Evolutionary conservation across 345 rosid genomes (phyloP).

Genomic region (Cardamine resedifolia): DNA sequence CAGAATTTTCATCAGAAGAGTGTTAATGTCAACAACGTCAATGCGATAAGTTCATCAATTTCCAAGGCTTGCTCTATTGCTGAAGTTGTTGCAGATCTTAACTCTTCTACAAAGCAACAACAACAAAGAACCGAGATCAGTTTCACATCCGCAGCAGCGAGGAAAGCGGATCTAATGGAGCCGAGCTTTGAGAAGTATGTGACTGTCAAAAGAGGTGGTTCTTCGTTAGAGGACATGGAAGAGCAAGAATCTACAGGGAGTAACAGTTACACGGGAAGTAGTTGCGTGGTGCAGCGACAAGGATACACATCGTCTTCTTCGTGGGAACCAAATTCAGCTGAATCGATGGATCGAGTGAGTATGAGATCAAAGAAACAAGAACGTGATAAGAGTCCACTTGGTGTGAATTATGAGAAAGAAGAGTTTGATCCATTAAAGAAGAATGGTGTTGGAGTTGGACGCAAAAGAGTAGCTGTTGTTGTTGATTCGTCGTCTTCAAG

Average conservation of each 20-base stretch:
- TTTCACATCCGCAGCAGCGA: slow-evolving; percentile 27
- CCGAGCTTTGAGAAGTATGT: slow-evolving; percentile 91
- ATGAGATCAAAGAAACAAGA: slow-evolving; percentile 50
- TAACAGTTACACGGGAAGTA: slow-evolving; percentile 61
- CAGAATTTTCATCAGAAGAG: slow-evolving; percentile 86
- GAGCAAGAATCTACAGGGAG: slow-evolving; percentile 93
- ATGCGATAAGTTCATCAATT: slow-evolving; percentile 50
- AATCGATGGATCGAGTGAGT: slow-evolving; percentile 72
- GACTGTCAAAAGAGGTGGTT: slow-evolving; percentile 66
- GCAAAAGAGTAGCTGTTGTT: slow-evolving; percentile 31
- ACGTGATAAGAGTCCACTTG: slow-evolving; percentile 48
- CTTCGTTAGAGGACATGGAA: slow-evolving; percentile 55
- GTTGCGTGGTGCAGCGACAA: slow-evolving; percentile 45
- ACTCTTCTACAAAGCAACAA: slow-evolving; percentile 55
- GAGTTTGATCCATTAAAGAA: slow-evolving; percentile 42
- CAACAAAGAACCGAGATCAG: slow-evolving; percentile 39
- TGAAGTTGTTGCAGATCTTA: slow-evolving; percentile 87
- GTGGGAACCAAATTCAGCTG: slow-evolving; percentile 74
- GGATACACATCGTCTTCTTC: slow-evolving; percentile 55
- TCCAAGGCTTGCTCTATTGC: slow-evolving; percentile 73
- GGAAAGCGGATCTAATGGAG: slow-evolving; percentile 68
- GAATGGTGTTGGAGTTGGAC: slow-evolving; percentile 41
- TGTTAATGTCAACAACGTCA: slow-evolving; percentile 24
- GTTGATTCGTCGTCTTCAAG: slow-evolving; percentile 27
- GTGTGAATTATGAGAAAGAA: slow-evolving; percentile 27